Conservation (phyloP, 345 rosid genomes). For the Salix purpurea region DNA sequence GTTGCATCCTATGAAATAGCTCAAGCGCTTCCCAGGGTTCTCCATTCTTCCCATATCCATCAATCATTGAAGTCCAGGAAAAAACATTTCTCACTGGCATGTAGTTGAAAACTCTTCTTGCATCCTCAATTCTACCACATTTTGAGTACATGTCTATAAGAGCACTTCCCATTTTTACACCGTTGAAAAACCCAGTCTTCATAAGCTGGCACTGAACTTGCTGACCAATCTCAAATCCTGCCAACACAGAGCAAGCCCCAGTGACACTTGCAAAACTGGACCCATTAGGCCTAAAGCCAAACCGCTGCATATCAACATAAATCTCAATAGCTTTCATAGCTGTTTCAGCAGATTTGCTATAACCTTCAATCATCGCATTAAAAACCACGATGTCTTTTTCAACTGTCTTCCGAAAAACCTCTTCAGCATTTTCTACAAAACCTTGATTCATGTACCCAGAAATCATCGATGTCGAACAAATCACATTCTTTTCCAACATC, state of each 20-base stretch:
- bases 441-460: constrained; percentile 81
- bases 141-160: constrained; percentile 86
- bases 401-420: constrained; percentile 42
- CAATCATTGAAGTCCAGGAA: constrained; percentile 95
- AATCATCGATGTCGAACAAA: constrained; percentile 88
- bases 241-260: constrained; percentile 76
- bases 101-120: constrained; percentile 49
- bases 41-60: constrained; percentile 93
- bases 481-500: constrained; percentile 56
- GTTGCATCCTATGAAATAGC: constrained; percentile 57
- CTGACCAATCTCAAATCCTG: constrained; percentile 56
- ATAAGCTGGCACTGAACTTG: constrained; percentile 71
- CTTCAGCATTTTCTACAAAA: constrained; percentile 52
- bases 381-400: constrained; percentile 75
- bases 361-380: constrained; percentile 95
- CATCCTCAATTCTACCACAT: constrained; percentile 67
- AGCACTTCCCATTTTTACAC: constrained; percentile 82
- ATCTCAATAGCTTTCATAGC: constrained; percentile 48
- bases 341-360: constrained; percentile 55
- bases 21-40: constrained; percentile 62
- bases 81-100: constrained; percentile 72
- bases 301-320: constrained; percentile 63
- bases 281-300: constrained; percentile 52
- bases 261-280: constrained; percentile 76
- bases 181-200: constrained; percentile 44